Evolutionary conservation across 2,329 filamentous ascomycete genomes (phyloP).

Genomic region (Lasiodiplodia sp.): DNA sequence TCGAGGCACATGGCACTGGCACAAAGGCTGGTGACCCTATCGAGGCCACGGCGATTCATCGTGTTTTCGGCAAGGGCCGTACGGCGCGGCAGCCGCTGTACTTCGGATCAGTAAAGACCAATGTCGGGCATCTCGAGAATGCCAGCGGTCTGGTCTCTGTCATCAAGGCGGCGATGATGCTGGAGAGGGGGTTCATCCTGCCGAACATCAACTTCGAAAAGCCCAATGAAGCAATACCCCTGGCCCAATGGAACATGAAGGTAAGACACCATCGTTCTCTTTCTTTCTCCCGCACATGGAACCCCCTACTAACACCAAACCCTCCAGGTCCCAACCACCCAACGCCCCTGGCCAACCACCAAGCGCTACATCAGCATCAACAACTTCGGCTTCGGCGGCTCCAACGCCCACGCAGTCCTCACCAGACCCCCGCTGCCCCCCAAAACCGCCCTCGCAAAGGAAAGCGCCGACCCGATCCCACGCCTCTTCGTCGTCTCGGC

Average conservation of each 20-base stretch:
- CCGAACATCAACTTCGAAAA: slow-evolving; percentile 36
- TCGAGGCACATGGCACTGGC: slow-evolving; percentile 61
- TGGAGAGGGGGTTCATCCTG: slow-evolving; percentile 36
- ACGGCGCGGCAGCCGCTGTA: slow-evolving; percentile 36
- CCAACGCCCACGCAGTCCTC: slow-evolving; percentile 32
- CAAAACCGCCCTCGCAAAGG: slow-evolving; percentile 10
- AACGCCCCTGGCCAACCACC: slow-evolving; percentile 28
- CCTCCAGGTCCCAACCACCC: slow-evolving; percentile 10
- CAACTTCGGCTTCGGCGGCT: slow-evolving; percentile 33
- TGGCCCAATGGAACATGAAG: slow-evolving; percentile 32
- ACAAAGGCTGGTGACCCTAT: slow-evolving; percentile 60
- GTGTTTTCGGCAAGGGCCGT: slow-evolving; percentile 29
- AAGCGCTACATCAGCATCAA: slow-evolving; percentile 30
- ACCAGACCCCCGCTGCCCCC: slow-evolving; percentile 11
- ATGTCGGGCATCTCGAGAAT: slow-evolving; percentile 44
- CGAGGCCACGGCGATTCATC: slow-evolving; percentile 36
- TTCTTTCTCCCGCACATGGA: neutral
- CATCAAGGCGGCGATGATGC: slow-evolving; percentile 41
- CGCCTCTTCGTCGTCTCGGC: slow-evolving; percentile 27
- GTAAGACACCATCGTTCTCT: slow-evolving; percentile 14
- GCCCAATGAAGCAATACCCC: slow-evolving; percentile 31
- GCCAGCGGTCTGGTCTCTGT: slow-evolving; percentile 39
- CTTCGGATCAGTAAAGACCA: slow-evolving; percentile 38
- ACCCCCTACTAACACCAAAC: slow-evolving; percentile 2
- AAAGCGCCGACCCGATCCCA: neutral